Evolutionary conservation across 2,329 filamentous ascomycete species (phyloP).

Genomic region (Claviceps quebecensis): DNA sequence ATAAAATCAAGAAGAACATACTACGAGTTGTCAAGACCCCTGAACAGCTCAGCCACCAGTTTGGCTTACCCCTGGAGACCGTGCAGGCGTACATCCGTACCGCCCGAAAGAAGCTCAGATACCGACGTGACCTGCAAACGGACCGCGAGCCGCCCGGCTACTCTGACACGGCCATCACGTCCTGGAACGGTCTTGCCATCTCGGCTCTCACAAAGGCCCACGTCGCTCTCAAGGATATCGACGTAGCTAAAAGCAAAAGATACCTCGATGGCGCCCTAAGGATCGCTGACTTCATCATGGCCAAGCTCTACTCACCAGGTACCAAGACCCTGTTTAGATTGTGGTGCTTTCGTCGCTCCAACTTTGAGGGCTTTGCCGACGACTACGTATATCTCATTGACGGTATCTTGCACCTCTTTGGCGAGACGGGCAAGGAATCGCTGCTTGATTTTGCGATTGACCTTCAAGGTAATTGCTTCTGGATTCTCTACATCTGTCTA

Average conservation of each 20-base stretch:
- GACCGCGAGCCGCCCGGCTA: constrained; percentile 64
- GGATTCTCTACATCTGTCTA: too few species aligned
- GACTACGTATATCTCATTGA: constrained; percentile 86
- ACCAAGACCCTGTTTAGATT: constrained; percentile 56
- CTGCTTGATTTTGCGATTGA: constrained; percentile 71
- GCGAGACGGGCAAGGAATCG: constrained; percentile 61
- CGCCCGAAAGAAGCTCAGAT: constrained; percentile 53
- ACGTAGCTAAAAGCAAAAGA: constrained; percentile 38
- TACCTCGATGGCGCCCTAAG: constrained; percentile 54
- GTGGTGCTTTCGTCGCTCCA: constrained; percentile 48
- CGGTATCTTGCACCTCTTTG: constrained; percentile 72
- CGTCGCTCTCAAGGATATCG: constrained; percentile 49
- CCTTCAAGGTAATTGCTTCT: constrained; percentile 50
- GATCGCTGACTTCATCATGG: constrained; percentile 58
- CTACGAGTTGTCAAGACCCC: constrained; percentile 56
- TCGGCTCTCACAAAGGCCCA: constrained; percentile 64
- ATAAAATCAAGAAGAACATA: constrained; percentile 90
- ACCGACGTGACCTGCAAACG: constrained; percentile 46
- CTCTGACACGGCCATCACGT: constrained; percentile 78
- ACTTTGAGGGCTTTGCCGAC: constrained; percentile 67
- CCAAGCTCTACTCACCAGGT: constrained; percentile 48
- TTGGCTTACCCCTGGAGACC: constrained; percentile 56
- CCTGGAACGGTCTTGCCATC: constrained; percentile 83
- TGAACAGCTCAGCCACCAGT: constrained; percentile 57
- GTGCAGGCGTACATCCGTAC: constrained; percentile 52